Percentiles rank a stretch among this genome's conserved stretches.
Conservation (phyloP, 352 stramenopile species). For the Pythium brachiatum region DNA sequence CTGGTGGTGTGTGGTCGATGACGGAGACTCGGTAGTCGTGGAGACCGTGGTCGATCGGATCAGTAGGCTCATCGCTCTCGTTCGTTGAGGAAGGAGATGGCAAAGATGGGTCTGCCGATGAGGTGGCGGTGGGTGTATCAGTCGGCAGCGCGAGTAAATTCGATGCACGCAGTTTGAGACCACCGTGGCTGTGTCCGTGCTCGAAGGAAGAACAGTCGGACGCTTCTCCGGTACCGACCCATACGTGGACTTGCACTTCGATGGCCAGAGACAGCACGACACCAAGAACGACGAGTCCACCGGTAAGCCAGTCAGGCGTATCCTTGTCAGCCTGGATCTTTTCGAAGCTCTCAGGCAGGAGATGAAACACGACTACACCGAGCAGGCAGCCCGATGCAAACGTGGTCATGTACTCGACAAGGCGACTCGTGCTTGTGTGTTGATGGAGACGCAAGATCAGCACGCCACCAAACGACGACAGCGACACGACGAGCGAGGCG, state of each 20-base stretch:
- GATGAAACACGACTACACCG: constrained; percentile 35
- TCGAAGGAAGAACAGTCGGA: background rate
- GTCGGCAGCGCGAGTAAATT: background rate
- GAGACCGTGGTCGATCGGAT: background rate
- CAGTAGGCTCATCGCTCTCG: background rate
- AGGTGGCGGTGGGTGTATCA: background rate
- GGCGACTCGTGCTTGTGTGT: background rate
- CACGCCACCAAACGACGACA: constrained; percentile 28
- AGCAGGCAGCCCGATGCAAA: constrained; percentile 28
- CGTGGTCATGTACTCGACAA: constrained; percentile 27
- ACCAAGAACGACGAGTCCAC: constrained; percentile 22
- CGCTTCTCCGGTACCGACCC: constrained; percentile 12
- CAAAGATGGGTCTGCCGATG: background rate
- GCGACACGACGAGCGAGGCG: constrained; percentile 16
- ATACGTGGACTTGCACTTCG: constrained; percentile 28
- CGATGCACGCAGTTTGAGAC: background rate
- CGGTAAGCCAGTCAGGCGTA: constrained; percentile 22
- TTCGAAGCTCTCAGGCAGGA: constrained; percentile 27
- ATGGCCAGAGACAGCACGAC: constrained; percentile 26
- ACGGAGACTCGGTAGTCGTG: background rate
- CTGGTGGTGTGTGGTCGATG: background rate
- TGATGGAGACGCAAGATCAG: constrained; percentile 21
- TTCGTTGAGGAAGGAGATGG: background rate
- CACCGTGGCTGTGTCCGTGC: background rate
- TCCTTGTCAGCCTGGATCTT: constrained; percentile 1